A percentile compares a stretch with the other conserved stretches of the same genome.
Conservation (phyloP, 495 filamentous ascomycete species). For the Penicillium manginii region DNA sequence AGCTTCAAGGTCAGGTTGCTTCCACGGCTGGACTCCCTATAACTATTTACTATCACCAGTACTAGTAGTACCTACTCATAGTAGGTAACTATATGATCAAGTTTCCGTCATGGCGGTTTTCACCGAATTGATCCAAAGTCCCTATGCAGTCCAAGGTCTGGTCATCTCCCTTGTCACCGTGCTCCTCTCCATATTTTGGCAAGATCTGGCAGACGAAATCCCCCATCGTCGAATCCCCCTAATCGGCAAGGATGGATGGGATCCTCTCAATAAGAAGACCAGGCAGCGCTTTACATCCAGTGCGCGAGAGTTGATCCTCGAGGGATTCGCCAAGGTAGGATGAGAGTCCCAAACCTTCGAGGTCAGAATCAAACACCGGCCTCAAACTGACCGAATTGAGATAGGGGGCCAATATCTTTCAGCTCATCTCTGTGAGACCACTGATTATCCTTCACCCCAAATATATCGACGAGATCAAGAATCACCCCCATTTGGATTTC, state of each 20-base stretch:
- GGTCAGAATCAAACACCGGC: too few species aligned
- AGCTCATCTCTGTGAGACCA: conserved; percentile 39
- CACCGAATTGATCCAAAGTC: conserved; percentile 26
- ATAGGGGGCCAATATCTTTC: conserved; percentile 42
- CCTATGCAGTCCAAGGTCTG: conserved; percentile 26
- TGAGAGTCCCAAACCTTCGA: background rate
- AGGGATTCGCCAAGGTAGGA: conserved; percentile 39
- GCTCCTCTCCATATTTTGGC: conserved; percentile 31
- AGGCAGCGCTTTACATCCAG: conserved; percentile 28
- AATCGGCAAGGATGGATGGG: conserved; percentile 34
- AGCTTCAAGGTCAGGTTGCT: background rate
- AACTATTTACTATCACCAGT: too few species aligned
- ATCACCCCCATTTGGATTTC: conserved; percentile 43
- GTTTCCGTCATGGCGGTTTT: conserved; percentile 30
- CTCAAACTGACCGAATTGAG: background rate
- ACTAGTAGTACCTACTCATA: too few species aligned
- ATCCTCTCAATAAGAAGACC: conserved; percentile 37
- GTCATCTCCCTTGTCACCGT: conserved; percentile 25
- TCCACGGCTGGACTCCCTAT: too few species aligned
- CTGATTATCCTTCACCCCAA: conserved; percentile 51
- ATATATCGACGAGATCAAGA: conserved; percentile 55
- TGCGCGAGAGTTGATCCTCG: conserved; percentile 28
- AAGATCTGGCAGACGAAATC: conserved; percentile 33
- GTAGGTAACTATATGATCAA: background rate
- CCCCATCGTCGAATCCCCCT: conserved; percentile 34